Evolutionary conservation across 768 basidiomycete genomes (phyloP), one percentile per base, ranked within the genome.

Genomic region (Chalciporus pseudorubinellus): DNA sequence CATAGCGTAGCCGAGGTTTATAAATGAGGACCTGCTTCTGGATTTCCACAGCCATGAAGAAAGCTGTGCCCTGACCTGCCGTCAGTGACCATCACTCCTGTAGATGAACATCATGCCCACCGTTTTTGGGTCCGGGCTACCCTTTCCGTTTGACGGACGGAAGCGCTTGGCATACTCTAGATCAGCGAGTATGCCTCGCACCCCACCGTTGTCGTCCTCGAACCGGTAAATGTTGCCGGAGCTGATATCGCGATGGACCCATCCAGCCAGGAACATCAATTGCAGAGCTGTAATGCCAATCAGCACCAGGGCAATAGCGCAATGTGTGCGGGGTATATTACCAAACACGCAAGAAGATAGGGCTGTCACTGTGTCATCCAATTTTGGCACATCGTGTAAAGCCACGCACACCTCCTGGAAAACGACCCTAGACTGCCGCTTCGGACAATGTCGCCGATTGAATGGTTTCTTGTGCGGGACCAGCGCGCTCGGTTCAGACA

Each of bases 31-130:
- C n/a, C n/a, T n/a, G n/a, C n/a, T n/a, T n/a, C n/a, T n/a, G n/a
- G n/a, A n/a, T n/a, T n/a, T n/a, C n/a, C n/a, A n/a, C n/a, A n/a
- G n/a, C n/a, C n/a, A n/a, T n/a, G n/a, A n/a, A n/a, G n/a, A n/a
- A n/a, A n/a, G n/a, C n/a, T n/a, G n/a, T n/a, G n/a, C n/a, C n/a
- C n/a, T n/a, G n/a, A n/a, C n/a, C n/a, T n/a, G n/a, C n/a, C n/a
- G n/a, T n/a, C n/a, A n/a, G n/a, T n/a, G n/a, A n/a, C n/a, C n/a
- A n/a, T n/a, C n/a, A n/a, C n/a, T n/a, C n/a, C n/a, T n/a, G n/a
- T n/a, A n/a, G n/a, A n/a, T n/a, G n/a, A n/a, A n/a, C n/a, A n/a
- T 31, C 62, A 62, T 7, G 22, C 49, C 6, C 26, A 28, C 33
- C 43, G 45, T 28, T 28, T 28, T 28, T 10, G 26, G 26, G 26